phyloP scores from a whole-genome alignment of 371 early-diverging fungal species.

The Mortierella sp. region DNA sequence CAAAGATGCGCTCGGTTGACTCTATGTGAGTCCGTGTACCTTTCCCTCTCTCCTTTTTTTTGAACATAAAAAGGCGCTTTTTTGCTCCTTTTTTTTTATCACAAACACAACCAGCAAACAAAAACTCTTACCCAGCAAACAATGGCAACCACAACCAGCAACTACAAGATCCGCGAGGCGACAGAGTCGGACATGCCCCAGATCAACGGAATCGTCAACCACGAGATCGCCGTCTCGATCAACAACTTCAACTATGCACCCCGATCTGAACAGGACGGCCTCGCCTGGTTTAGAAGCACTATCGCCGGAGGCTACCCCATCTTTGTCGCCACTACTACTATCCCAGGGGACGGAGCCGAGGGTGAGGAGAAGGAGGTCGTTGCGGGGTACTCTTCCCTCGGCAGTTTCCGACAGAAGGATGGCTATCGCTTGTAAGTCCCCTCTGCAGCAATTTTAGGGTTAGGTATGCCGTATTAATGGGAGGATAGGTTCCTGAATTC shows the following conservation, averaged over 20 bases:
- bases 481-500: too few relatives aligned
- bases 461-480: too few relatives aligned
- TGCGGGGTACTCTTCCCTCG: slow-evolving; percentile 18
- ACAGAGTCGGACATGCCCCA: slow-evolving; percentile 16
- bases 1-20: background rate
- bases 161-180: slow-evolving; percentile 22
- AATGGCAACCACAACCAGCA: background rate
- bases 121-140: background rate
- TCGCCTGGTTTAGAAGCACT: slow-evolving; percentile 14
- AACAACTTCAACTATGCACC: slow-evolving; percentile 28
- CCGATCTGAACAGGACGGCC: slow-evolving; percentile 1
- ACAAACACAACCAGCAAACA: background rate
- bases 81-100: background rate
- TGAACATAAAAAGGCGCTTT: background rate
- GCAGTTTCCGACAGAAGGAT: slow-evolving; percentile 21
- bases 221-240: slow-evolving; percentile 21
- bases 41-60: background rate
- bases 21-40: background rate
- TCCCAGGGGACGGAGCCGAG: background rate
- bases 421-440: slow-evolving; percentile 26
- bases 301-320: slow-evolving; percentile 20
- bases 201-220: slow-evolving; percentile 29
- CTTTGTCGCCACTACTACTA: slow-evolving; percentile 10
- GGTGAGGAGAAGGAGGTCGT: background rate
- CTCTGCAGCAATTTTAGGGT: background rate